Evolutionary conservation across 257 asterid genomes (phyloP), one percentile per base, ranked within the genome.

Genomic region (Mentha longifolia): DNA sequence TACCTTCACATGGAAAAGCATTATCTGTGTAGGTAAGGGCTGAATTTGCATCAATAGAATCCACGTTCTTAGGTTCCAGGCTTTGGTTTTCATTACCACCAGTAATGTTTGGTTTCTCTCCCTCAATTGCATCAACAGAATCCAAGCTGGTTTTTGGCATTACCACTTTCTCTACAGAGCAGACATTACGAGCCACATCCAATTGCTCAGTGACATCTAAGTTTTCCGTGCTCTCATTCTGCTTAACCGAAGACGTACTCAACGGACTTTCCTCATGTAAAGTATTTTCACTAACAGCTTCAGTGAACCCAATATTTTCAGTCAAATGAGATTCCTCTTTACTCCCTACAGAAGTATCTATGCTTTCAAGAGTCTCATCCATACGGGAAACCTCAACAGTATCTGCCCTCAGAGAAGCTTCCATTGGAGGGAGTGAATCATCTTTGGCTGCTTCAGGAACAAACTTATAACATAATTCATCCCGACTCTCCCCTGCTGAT

Each of bases 401-500:
- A 69, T 72, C 69, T 30, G 54, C 60, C 66, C 42, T 74, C 31
- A 75, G 58, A 54, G 72, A 47, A 80, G 79, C 66, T 71, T 67
- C 81, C 15, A 50, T 42, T 67, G 69, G 81, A 61, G 65, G 58
- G 55, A 81, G 56, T 25, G 70, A 47, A 70, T 76, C 83, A 45
- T 62, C 56, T 69, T 84, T 69, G 52, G 51, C 74, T 67, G 60
- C 78, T 35, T 72, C 80, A 69, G 86, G 19, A 14, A 46, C 80
- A 69, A 49, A 60, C 50, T 63, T 66, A 71, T 77, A 79, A 35
- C 49, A 37, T 51, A 47, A 64, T 46, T 76, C 83, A 52, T 77
- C 76, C 66, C 72, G 78, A 22, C 51, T 67, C 30, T 65, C 83
- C 28, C 30, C 74, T 52, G 72, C 55, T 41, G 71, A 33, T 31